Conservation (phyloP, 108 stramenopile genomes). For the Cyclotella kingstonii region DNA sequence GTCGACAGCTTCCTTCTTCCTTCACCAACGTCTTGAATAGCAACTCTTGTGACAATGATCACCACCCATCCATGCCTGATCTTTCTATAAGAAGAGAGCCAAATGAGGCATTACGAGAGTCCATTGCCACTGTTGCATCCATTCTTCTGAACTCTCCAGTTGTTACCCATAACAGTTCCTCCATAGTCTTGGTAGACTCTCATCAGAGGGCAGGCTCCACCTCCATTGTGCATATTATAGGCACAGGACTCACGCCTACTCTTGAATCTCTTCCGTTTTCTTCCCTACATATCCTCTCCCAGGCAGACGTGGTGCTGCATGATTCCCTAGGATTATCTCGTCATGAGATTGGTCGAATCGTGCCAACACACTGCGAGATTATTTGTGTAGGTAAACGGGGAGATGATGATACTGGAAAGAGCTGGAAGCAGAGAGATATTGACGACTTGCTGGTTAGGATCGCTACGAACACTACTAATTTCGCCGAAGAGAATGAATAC, state of each 20-base stretch:
- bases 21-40: neutral
- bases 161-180: no score
- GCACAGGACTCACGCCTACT: constrained; percentile 33
- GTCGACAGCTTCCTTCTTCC: no score
- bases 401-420: constrained; percentile 14
- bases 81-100: neutral
- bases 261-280: constrained; percentile 34
- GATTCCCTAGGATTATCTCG: constrained; percentile 32
- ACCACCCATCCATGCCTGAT: no score
- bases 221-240: constrained; percentile 34
- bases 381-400: constrained; percentile 42
- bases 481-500: no score
- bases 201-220: no score
- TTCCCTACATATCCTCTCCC: constrained; percentile 20
- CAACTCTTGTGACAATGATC: neutral
- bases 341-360: constrained; percentile 30
- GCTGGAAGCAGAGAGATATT: constrained; percentile 37
- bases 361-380: constrained; percentile 26
- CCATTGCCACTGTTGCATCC: neutral
- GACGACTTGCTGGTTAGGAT: constrained; percentile 27
- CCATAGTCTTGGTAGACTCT: no score
- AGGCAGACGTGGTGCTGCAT: constrained; percentile 36
- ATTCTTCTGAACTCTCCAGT: no score
- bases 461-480: no score
- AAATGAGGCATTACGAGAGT: neutral